These are phyloP conservation scores for Pyricularia sp. DNA, from an alignment of 2,329 filamentous ascomycete species.

Conservation along the genomic window DNA sequence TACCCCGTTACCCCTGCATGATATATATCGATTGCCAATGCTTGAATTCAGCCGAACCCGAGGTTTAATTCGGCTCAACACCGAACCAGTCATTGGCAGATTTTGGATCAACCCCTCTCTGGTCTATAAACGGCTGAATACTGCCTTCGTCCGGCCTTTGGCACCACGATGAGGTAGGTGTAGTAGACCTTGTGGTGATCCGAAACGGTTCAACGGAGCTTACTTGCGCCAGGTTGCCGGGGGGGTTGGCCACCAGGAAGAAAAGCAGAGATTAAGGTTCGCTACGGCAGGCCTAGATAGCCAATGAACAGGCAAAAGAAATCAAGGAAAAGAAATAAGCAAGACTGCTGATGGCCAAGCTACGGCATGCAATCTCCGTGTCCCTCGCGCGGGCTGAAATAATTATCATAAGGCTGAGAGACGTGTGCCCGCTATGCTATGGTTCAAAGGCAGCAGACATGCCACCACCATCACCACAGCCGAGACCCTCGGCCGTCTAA, in stretches of 20 bases:
- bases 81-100: not conserved
- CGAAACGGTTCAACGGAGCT: not conserved
- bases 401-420: not conserved
- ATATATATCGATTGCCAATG: not conserved
- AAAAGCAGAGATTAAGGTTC: not conserved
- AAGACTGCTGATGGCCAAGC: not conserved
- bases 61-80: not conserved
- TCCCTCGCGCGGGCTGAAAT: not conserved
- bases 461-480: not conserved
- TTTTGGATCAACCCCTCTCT: not conserved
- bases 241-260: not conserved
- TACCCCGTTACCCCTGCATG: not conserved
- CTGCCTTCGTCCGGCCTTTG: not conserved
- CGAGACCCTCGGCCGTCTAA: not conserved
- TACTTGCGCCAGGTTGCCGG: not conserved
- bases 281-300: not conserved
- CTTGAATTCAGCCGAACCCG: not conserved
- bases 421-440: not conserved
- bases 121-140: not conserved
- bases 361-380: not conserved
- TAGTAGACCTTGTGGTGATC: too few relatives aligned
- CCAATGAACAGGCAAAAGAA: not conserved
- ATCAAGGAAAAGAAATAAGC: not conserved
- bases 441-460: not conserved
- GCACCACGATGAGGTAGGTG: too few relatives aligned